Conservation (phyloP, 371 early-diverging fungal species). For the Blastocladiella emersonii region DNA sequence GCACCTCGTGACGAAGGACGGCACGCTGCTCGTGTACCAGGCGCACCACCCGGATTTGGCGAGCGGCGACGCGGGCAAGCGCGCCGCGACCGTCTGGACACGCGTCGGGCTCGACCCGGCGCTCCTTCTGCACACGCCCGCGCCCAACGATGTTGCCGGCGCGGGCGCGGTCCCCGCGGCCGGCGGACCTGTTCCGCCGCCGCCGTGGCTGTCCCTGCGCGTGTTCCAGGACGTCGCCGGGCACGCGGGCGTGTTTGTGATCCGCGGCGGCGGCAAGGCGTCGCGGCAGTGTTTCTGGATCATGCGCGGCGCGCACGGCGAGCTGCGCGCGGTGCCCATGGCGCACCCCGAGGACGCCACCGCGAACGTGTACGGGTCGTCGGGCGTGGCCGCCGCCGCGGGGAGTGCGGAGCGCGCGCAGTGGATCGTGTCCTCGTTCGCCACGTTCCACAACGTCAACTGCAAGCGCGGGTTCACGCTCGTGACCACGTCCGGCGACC, state of each 20-base stretch:
- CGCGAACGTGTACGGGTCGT: too few relatives aligned
- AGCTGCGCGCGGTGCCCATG: constrained; percentile 46
- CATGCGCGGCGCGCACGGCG: constrained; percentile 55
- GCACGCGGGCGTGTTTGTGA: constrained; percentile 75
- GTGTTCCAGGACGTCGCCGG: constrained; percentile 54
- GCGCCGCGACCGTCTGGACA: not conserved
- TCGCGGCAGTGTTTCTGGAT: constrained; percentile 14
- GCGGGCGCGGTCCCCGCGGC: too few relatives aligned
- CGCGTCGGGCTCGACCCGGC: not conserved
- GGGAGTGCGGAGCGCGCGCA: not conserved
- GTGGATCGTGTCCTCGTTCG: constrained; percentile 40
- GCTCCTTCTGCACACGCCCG: not conserved
- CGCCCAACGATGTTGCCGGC: too few relatives aligned
- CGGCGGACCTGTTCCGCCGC: not conserved
- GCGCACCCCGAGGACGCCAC: not conserved
- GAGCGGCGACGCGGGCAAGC: not conserved
- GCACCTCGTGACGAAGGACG: not conserved
- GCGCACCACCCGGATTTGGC: not conserved
- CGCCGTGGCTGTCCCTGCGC: constrained; percentile 19
- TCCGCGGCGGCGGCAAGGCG: constrained; percentile 35
- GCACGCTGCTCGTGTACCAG: not conserved
- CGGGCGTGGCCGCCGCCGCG: too few relatives aligned
- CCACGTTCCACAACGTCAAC: constrained; percentile 70
- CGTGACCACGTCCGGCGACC: constrained; percentile 11
- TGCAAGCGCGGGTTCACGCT: constrained; percentile 65